Evolutionary conservation across 805 yeast genomes (phyloP).

Genomic region (Wilhelminamyces savonicus): DNA sequence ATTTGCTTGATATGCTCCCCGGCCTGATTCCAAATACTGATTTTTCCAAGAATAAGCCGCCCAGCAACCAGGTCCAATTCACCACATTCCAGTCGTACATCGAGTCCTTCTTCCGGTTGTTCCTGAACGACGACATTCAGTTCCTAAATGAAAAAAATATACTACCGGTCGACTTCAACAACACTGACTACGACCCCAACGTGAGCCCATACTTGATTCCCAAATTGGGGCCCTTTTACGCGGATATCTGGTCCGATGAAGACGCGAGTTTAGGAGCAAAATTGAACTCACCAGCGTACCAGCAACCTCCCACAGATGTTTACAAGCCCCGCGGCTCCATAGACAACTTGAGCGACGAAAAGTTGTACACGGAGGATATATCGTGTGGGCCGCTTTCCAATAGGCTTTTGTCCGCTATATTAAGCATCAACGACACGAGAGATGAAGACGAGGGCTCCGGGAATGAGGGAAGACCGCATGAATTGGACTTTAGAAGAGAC

Average conservation of each 20-base stretch:
- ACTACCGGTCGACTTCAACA: constrained; percentile 44
- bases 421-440: constrained; percentile 35
- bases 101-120: constrained; percentile 78
- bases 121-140: constrained; percentile 73
- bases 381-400: constrained; percentile 91
- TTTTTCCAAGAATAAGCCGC: constrained; percentile 67
- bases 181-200: constrained; percentile 53
- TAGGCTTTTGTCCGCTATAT: constrained; percentile 73
- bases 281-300: constrained; percentile 41
- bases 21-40: constrained; percentile 86
- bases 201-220: constrained; percentile 75
- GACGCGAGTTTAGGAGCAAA: constrained; percentile 46
- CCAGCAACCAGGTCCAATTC: constrained; percentile 84
- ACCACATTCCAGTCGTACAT: constrained; percentile 79
- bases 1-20: constrained; percentile 69
- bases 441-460: constrained; percentile 14
- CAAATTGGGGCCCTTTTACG: constrained; percentile 74
- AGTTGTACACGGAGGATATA: constrained; percentile 63
- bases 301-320: constrained; percentile 37
- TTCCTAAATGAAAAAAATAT: constrained; percentile 60
- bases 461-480: constrained; percentile 10
- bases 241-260: constrained; percentile 82
- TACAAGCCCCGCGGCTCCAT: constrained; percentile 55
- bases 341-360: constrained; percentile 51
- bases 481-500: no score